phyloP scores from a whole-genome alignment of 805 yeast species.

The Myxozyma vanderwaltii region DNA sequence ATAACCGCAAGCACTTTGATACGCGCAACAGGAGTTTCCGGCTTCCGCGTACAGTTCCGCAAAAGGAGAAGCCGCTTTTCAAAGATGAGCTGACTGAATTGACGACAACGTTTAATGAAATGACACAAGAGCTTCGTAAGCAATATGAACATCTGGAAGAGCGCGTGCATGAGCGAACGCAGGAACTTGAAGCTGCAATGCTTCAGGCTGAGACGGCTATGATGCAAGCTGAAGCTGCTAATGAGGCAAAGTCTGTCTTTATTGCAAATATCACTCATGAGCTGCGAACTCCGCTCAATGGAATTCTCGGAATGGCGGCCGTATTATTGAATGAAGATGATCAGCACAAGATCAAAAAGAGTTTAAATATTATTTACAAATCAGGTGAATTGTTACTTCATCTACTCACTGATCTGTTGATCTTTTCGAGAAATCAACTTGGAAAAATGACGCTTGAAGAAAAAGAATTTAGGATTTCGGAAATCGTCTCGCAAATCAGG shows the following conservation, averaged over 20 bases:
- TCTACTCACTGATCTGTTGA: constrained; percentile 83
- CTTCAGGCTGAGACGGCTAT: constrained; percentile 49
- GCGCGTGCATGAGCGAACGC: constrained; percentile 81
- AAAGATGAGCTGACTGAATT: constrained; percentile 86
- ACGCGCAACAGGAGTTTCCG: constrained; percentile 13
- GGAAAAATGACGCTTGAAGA: constrained; percentile 82
- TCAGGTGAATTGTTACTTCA: constrained; percentile 90
- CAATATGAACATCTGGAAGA: constrained; percentile 87
- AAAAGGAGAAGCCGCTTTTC: constrained; percentile 41
- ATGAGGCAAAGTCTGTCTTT: constrained; percentile 93
- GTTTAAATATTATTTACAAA: constrained; percentile 79
- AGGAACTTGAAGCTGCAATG: constrained; percentile 68
- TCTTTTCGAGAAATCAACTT: constrained; percentile 89
- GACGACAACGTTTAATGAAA: constrained; percentile 83
- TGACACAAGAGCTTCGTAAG: constrained; percentile 83
- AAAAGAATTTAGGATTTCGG: constrained; percentile 74
- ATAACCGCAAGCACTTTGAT: neutral
- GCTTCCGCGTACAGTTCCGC: constrained; percentile 27
- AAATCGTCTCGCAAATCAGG: constrained; percentile 79
- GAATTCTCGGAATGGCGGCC: constrained; percentile 93
- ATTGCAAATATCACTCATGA: constrained; percentile 93
- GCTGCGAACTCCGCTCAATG: constrained; percentile 91
- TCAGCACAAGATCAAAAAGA: constrained; percentile 64
- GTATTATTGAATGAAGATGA: constrained; percentile 88
- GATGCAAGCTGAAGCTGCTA: constrained; percentile 62